phyloP scores from a whole-genome alignment of 192 early-diverging fungal genomes.

The Lunasporangiospora selenospora region DNA sequence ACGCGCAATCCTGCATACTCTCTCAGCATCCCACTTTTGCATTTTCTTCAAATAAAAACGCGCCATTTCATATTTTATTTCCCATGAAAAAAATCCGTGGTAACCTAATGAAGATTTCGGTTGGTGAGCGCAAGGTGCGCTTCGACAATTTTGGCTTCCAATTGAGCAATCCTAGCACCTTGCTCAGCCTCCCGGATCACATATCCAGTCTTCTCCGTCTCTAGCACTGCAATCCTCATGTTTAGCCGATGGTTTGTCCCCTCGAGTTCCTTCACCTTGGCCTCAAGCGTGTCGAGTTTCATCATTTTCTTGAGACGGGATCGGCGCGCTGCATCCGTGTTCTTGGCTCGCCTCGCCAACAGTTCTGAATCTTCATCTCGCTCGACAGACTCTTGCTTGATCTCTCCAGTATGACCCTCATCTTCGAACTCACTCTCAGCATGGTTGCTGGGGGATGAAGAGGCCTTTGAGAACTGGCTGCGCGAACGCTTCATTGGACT shows the following conservation, averaged over 20 bases:
- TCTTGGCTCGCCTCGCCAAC: constrained; percentile 48
- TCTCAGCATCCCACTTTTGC: too few species aligned
- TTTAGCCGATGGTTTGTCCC: constrained; percentile 57
- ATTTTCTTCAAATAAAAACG: too few species aligned
- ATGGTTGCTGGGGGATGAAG: too few species aligned
- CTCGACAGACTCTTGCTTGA: too few species aligned
- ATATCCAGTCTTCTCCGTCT: constrained; percentile 51
- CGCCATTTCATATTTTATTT: too few species aligned
- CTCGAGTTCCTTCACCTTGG: constrained; percentile 59
- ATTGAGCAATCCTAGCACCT: constrained; percentile 43
- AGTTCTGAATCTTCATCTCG: constrained; percentile 18
- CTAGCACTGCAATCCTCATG: constrained; percentile 57
- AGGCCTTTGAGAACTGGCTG: too few species aligned
- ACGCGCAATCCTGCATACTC: too few species aligned
- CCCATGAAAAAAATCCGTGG: too few species aligned
- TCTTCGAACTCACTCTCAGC: too few species aligned
- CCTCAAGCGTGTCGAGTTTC: constrained; percentile 59
- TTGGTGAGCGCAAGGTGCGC: constrained; percentile 36
- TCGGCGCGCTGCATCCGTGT: constrained; percentile 73
- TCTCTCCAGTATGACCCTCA: too few species aligned
- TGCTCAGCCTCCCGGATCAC: constrained; percentile 46
- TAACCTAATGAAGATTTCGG: too few species aligned
- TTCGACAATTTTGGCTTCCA: constrained; percentile 49
- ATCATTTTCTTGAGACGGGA: constrained; percentile 60
- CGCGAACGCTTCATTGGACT: too few species aligned